Conservation (phyloP, 2,329 filamentous ascomycete genomes). For the Diplodia intermedia region DNA sequence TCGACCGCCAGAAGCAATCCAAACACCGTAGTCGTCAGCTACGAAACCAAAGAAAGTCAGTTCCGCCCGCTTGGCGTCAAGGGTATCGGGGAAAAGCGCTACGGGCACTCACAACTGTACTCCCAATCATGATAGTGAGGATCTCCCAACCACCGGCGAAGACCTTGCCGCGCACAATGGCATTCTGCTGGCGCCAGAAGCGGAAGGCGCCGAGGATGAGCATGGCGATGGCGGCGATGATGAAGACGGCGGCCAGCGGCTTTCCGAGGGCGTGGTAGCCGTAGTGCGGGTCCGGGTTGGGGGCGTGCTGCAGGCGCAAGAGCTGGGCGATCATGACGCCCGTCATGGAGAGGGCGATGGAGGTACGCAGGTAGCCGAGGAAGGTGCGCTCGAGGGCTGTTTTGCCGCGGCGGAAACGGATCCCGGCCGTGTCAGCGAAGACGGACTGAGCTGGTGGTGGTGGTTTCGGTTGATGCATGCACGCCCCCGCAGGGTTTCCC, state of each 20-base stretch:
- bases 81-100: neutral
- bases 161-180: constrained; percentile 64
- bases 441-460: too few species aligned
- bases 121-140: constrained; percentile 54
- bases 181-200: constrained; percentile 67
- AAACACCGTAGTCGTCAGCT: constrained; percentile 20
- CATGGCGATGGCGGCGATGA: constrained; percentile 57
- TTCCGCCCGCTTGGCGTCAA: neutral
- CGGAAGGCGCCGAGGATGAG: constrained; percentile 62
- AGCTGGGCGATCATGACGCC: constrained; percentile 72
- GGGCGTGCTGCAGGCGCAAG: constrained; percentile 65
- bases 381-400: constrained; percentile 77
- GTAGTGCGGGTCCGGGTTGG: constrained; percentile 54
- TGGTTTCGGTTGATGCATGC: too few species aligned
- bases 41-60: neutral
- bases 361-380: constrained; percentile 75
- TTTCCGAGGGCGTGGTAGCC: constrained; percentile 68
- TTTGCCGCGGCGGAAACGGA: too few species aligned
- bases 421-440: too few species aligned
- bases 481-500: too few species aligned
- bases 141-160: constrained; percentile 67
- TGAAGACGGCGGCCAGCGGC: constrained; percentile 62
- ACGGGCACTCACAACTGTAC: constrained; percentile 56
- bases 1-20: constrained; percentile 5
- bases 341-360: constrained; percentile 70